phyloP scores from a whole-genome alignment of 495 filamentous ascomycete genomes.

The Neurospora sp. region DNA sequence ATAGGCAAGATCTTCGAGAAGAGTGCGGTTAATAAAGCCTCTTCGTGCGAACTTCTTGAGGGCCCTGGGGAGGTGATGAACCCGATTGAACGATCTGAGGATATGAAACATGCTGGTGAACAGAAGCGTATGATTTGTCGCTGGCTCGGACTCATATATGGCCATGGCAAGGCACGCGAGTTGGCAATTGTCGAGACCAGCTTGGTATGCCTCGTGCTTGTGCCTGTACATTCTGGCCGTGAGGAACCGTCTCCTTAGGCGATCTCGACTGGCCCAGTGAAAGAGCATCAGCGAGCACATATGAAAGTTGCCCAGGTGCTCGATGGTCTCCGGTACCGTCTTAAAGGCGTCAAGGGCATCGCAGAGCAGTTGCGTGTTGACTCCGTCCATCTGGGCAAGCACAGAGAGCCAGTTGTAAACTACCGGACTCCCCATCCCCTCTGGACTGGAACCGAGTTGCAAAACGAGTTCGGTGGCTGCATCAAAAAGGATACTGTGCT shows the following conservation, averaged over 20 bases:
- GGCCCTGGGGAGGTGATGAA: background rate
- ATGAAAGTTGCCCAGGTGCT: conserved; percentile 6
- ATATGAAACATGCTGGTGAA: conserved; percentile 13
- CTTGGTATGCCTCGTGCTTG: background rate
- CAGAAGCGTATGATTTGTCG: background rate
- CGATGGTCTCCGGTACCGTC: background rate
- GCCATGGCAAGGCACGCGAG: conserved; percentile 20
- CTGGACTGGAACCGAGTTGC: background rate
- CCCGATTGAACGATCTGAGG: background rate
- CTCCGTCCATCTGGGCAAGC: conserved; percentile 15
- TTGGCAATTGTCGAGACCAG: conserved; percentile 6
- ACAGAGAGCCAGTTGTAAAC: conserved; percentile 20
- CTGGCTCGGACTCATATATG: conserved; percentile 9
- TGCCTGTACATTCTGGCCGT: background rate
- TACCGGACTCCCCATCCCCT: background rate
- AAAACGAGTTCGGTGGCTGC: conserved; percentile 7
- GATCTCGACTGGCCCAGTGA: conserved; percentile 21
- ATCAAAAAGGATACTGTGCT: conserved; percentile 7
- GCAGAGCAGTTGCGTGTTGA: conserved; percentile 11
- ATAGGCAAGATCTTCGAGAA: background rate
- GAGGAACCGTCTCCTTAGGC: background rate
- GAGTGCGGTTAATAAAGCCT: background rate
- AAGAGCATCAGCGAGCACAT: conserved; percentile 16
- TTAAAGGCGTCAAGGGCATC: conserved; percentile 3
- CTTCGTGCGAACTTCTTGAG: background rate